phyloP scores from a whole-genome alignment of 2,329 filamentous ascomycete species.

The Sordariomycetes sp. region DNA sequence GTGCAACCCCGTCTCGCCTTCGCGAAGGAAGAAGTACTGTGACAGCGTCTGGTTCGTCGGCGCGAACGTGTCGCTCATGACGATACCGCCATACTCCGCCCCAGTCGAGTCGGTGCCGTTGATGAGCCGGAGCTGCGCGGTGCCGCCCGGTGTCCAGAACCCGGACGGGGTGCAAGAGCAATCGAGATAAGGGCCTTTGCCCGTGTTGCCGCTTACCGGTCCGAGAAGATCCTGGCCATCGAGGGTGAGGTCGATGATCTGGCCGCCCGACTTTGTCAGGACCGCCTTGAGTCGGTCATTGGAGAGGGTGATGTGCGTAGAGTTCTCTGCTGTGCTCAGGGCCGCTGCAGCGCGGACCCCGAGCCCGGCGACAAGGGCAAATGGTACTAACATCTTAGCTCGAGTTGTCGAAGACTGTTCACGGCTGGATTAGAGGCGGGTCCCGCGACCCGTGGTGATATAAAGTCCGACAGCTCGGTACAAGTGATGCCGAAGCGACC shows the following conservation, averaged over 20 bases:
- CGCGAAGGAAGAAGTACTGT: constrained; percentile 52
- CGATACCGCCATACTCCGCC: constrained; percentile 40
- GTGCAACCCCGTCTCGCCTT: constrained; percentile 49
- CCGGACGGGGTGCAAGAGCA: constrained; percentile 49
- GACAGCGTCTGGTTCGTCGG: constrained; percentile 44
- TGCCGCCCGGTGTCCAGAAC: constrained; percentile 43
- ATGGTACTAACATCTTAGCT: background rate
- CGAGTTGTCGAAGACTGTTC: background rate
- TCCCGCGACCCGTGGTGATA: background rate
- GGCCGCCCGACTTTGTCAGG: constrained; percentile 21
- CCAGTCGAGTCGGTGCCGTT: constrained; percentile 32
- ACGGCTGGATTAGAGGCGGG: background rate
- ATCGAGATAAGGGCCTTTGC: constrained; percentile 45
- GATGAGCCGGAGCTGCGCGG: constrained; percentile 29
- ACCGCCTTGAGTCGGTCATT: constrained; percentile 23
- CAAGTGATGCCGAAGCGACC: background rate
- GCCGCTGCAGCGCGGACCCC: constrained; percentile 9
- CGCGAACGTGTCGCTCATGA: constrained; percentile 44
- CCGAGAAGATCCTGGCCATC: constrained; percentile 37
- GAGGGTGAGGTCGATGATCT: constrained; percentile 19
- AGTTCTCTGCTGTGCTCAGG: constrained; percentile 19
- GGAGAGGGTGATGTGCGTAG: constrained; percentile 18
- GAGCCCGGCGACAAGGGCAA: background rate
- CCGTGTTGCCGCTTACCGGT: constrained; percentile 17
- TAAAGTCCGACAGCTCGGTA: background rate